Evolutionary conservation across 2,329 filamentous ascomycete species (phyloP).

Genomic region (Aspergillus ustus): DNA sequence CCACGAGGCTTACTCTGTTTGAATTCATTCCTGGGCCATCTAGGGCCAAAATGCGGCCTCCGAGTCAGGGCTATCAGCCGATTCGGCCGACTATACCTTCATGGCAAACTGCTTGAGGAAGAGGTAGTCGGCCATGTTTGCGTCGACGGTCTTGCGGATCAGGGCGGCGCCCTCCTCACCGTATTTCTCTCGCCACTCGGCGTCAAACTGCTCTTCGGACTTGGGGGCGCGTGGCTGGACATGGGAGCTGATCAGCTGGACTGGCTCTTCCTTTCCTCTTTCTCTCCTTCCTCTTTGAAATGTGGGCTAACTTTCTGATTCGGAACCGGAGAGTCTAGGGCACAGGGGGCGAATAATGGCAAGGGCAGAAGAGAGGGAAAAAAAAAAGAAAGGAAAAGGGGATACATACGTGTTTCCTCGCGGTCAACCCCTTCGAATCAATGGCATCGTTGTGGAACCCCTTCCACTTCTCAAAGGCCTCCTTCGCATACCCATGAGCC

Average conservation of each 20-base stretch:
- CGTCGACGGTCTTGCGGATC: constrained; percentile 63
- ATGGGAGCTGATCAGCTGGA: constrained; percentile 13
- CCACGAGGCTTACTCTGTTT: neutral
- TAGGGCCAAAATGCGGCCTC: too few relatives aligned
- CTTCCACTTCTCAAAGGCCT: constrained; percentile 93
- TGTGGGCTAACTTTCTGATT: neutral
- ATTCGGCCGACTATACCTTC: constrained; percentile 45
- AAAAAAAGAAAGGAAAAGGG: constrained; percentile 1
- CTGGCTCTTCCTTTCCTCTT: constrained; percentile 10
- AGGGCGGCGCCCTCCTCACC: constrained; percentile 62
- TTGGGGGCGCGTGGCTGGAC: constrained; percentile 38
- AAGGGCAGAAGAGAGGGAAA: neutral
- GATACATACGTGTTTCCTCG: constrained; percentile 52
- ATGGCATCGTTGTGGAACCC: constrained; percentile 97
- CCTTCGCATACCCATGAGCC: constrained; percentile 69
- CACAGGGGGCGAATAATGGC: neutral
- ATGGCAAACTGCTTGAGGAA: constrained; percentile 70
- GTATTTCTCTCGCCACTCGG: constrained; percentile 65
- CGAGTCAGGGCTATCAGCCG: neutral
- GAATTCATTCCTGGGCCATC: neutral
- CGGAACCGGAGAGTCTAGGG: neutral
- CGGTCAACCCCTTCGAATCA: constrained; percentile 74
- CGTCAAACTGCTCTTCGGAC: constrained; percentile 60
- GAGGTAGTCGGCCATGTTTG: constrained; percentile 64
- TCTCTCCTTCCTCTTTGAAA: neutral